Base-by-base conservation (phyloP, 2,329 filamentous ascomycete genomes). In the Magnaporthiopsis rhizophila region DNA sequence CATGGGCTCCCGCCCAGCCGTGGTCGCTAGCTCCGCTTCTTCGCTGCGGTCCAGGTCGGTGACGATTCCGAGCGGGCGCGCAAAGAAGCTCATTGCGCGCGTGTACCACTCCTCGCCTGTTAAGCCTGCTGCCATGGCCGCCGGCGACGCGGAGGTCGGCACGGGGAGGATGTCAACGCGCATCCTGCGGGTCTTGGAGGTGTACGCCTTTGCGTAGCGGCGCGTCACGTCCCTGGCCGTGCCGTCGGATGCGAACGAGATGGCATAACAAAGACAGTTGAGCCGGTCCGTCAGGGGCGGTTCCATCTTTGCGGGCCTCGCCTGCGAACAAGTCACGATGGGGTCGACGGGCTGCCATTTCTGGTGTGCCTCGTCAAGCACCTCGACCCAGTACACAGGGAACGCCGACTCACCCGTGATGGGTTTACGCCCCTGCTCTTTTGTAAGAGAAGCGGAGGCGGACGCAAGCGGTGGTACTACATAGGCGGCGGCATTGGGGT, bases 351-450 rank as follows among this genome's bases (percentile, higher is more conserved):
- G 84, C 64, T 97, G 85, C 95, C 95, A 99, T 78, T 92, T 96
- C 72, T 97, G 91, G 68, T 92, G 86, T 0, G 90, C 89, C 63
- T 87, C 81, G 67, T 97, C 93, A 68, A 97, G 90, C 3, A 91
- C 88, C 76, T 99, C 95, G 0, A 97, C 89, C 95, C 95, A 99
- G 73, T 92, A 98, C 3, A 98, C 83, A 0, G 95, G 95, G 70
- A 89, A 91, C 0, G 85, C 75, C 0, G 92, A 93, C 71, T 94
- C 91, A 45, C 92, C 90, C 30, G 82, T 82, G 13, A 89, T 83
- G 18, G 72, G 76, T 64, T 76, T 78, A 13, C 72, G 77, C 12
- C 32, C 26, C 36, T 63, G 50, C 32, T 58, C 34, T 21, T 63
- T 58, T 32, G 53, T 62, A 26, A 45, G 8, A 53, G 60, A 26